phyloP scores from a whole-genome alignment of 495 filamentous ascomycete species.

The Penicillium riverlandense region DNA sequence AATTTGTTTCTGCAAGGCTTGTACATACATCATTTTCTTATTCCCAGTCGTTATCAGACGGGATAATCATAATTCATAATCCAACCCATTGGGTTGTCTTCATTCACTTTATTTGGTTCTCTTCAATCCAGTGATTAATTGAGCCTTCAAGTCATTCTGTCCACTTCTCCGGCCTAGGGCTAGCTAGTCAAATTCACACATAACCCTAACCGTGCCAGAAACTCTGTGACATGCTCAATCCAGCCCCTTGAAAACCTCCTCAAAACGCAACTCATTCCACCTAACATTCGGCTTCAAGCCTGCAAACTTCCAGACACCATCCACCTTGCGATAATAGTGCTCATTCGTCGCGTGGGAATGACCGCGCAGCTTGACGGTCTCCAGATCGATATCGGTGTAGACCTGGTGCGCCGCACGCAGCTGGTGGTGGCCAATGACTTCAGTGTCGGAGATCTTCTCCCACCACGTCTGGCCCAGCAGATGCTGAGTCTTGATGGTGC shows the following conservation, averaged over 20 bases:
- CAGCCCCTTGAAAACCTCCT: constrained; percentile 32
- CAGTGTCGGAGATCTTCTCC: constrained; percentile 61
- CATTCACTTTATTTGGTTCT: too few species aligned
- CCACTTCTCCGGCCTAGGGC: too few species aligned
- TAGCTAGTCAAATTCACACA: too few species aligned
- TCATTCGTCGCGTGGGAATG: constrained; percentile 66
- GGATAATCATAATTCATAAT: too few species aligned
- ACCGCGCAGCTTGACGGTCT: constrained; percentile 28
- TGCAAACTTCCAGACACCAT: constrained; percentile 79
- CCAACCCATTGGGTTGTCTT: too few species aligned
- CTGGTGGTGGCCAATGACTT: constrained; percentile 69
- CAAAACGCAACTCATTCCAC: constrained; percentile 67
- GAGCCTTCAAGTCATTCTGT: not conserved
- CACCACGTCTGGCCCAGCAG: constrained; percentile 66
- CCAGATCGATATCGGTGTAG: constrained; percentile 16
- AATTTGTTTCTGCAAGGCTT: too few species aligned
- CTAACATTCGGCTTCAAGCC: constrained; percentile 63
- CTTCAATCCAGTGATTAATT: too few species aligned
- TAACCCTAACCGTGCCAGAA: too few species aligned
- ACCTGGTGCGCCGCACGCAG: constrained; percentile 63
- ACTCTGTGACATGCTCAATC: not conserved
- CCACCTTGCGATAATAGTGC: constrained; percentile 66
- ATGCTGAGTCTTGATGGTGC: constrained; percentile 66
- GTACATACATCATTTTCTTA: too few species aligned
- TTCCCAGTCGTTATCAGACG: too few species aligned